Evolutionary conservation across 2,329 filamentous ascomycete species (phyloP).

Genomic region (Zarea fungicola): DNA sequence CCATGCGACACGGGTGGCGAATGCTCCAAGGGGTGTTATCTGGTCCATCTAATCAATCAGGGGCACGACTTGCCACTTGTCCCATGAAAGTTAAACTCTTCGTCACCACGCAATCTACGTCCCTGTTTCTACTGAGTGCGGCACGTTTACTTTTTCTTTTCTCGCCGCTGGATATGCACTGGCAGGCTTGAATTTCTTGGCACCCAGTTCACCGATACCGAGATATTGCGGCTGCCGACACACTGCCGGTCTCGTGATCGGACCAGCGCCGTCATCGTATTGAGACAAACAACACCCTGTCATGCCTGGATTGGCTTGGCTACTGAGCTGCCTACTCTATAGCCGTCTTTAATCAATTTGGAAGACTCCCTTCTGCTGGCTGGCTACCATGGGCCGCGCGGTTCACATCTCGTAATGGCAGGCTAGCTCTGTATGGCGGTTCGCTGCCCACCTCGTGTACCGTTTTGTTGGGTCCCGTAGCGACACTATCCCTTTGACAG

Average conservation of each 20-base stretch:
- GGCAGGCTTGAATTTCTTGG: neutral
- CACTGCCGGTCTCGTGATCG: slow-evolving; percentile 9
- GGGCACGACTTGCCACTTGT: neutral
- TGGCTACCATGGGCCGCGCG: too few species aligned
- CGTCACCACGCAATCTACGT: neutral
- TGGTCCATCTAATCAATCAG: slow-evolving; percentile 13
- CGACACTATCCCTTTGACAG: too few species aligned
- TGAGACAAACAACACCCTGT: too few species aligned
- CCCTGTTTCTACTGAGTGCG: neutral
- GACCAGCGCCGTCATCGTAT: too few species aligned
- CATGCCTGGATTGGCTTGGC: too few species aligned
- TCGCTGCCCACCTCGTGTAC: too few species aligned
- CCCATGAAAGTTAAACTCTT: neutral
- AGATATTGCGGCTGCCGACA: neutral
- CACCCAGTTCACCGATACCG: neutral
- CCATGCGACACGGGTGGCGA: neutral
- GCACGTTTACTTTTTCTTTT: neutral
- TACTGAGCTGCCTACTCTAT: too few species aligned
- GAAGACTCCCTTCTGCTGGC: too few species aligned
- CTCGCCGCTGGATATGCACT: neutral
- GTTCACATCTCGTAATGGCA: too few species aligned
- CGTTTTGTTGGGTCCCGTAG: too few species aligned
- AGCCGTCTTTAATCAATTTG: too few species aligned
- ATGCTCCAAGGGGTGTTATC: slow-evolving; percentile 1
- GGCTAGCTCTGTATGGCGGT: too few species aligned